Base-by-base conservation (phyloP, 2,329 filamentous ascomycete species). In the Didymella sp. region DNA sequence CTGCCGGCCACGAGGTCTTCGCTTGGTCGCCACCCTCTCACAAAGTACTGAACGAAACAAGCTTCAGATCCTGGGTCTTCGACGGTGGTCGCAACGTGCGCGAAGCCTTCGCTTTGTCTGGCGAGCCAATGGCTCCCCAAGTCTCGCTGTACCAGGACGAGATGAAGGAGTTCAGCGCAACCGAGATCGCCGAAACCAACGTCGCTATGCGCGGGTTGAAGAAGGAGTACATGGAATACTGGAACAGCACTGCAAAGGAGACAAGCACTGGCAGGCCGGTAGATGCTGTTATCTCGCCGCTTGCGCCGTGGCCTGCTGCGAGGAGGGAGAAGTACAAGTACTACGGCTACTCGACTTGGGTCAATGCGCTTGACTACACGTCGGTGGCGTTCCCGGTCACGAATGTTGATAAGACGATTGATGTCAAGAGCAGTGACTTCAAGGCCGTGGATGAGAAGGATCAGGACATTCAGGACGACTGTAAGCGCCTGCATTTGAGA, bases 191-290 rank as follows among this genome's bases (percentile, higher is more conserved):
- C 0, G 71, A 66, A 2, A 68, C 63, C 0, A 77, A 77, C 19
- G 70, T 75, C 2, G 52, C 59, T 13, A 55, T 75, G 21, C 64
- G 75, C 0, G 5, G 58, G 3, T 22, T 73, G 31, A 71, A 64
- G 57, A 76, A 76, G 33, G 66, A 71, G 28, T 74, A 77, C 25
- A 53, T 76, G 54, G 72, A 77, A 6, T 75, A 77, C 43, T 79
- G 77, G 77, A 75, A 71, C 27, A 64, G 61, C 25, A 77, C 75
- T 0, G 59, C 50, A 0, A 44, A 61, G 0, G 11, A 56, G 1
- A 76, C 67, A 1, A 62, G 56, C 17, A 76, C 67, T 5, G 75
- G 69, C 13, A 63, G 66, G n/a, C 67, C 66, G 0, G 73, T 78
- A 0, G 76, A 79, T 59, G 76, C 71, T 3, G 42, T 79, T 0